Base-by-base conservation (phyloP, 1,139 yeast species). In the Scheffersomyces quercinus region DNA sequence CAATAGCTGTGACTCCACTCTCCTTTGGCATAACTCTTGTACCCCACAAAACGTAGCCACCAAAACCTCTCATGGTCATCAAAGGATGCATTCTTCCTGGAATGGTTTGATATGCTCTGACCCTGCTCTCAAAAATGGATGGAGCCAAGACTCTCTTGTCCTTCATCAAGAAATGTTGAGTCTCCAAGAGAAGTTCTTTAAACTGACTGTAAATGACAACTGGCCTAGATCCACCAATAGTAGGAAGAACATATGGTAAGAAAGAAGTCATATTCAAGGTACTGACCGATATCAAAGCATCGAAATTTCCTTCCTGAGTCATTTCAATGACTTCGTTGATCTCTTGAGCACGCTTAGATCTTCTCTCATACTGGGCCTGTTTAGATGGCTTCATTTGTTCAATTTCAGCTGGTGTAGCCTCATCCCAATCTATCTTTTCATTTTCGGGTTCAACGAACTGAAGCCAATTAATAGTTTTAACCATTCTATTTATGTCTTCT, bases 11-110 rank as follows among this genome's bases (percentile, higher is more conserved):
- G 34, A 79, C 72, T 30, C 73, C 73, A 15, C 61, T 72, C 32
- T 79, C 84, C 37, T 79, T 74, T 0, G 97, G 97, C 41, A 83
- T 69, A 0, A 93, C 98, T 41, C 87, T 74, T 11, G 88, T 81
- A 5, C 95, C 96, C 74, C 84, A 79, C 52, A 91, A 70, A 1
- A 93, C 64, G 60, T 83, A 93, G 0, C 99, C 99, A 40, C 98
- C 98, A 45, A 85, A 93, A 3, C 96, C 91, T 59, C 89, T 78
- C 77, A 86, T 84, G 0, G 97, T 88, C 99, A 93, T 95, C 47
- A 84, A 65, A 0, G 99, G 99, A 63, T 95, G 99, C 62, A 93
- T 73, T 60, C 96, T 82, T 6, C 99, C 99, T 10, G 96, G 90
- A 28, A 93, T 81, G 3, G 97, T 90, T 66, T 93, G 99, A 60